These are phyloP conservation scores for Erucastrum elatum DNA, from an alignment of 345 rosid genomes.

Conservation along the genomic window DNA sequence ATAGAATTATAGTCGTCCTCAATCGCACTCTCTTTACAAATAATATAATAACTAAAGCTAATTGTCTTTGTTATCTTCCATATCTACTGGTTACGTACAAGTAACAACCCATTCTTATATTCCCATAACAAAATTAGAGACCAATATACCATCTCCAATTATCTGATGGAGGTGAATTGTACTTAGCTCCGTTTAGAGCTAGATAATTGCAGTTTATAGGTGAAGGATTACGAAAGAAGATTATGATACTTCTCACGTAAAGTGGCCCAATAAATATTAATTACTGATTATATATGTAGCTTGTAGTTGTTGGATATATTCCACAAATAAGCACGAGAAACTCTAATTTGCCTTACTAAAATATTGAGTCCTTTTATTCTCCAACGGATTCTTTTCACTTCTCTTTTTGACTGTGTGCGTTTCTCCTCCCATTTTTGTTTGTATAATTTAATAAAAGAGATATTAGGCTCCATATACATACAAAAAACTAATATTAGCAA, in stretches of 20 bases:
- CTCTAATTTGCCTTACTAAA: not conserved
- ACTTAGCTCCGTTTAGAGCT: constrained; percentile 11
- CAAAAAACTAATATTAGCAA: too few relatives aligned
- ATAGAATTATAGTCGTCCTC: not conserved
- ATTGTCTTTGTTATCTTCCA: not conserved
- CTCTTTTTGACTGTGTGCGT: constrained; percentile 29
- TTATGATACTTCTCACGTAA: constrained; percentile 20
- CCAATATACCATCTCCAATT: not conserved
- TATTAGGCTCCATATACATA: too few relatives aligned
- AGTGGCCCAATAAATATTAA: constrained; percentile 16
- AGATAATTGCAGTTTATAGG: constrained; percentile 15
- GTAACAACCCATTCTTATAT: not conserved
- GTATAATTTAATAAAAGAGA: not conserved
- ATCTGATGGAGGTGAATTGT: not conserved
- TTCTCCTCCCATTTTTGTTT: constrained; percentile 15
- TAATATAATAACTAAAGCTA: not conserved
- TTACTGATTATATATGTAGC: constrained; percentile 2
- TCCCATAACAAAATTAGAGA: not conserved
- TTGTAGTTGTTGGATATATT: constrained; percentile 37
- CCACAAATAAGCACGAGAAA: constrained; percentile 27
- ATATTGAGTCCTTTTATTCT: constrained; percentile 27
- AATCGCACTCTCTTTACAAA: not conserved
- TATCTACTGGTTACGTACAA: not conserved
- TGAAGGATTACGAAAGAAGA: constrained; percentile 35
- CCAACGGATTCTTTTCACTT: constrained; percentile 35